phyloP scores from a whole-genome alignment of 2,329 filamentous ascomycete genomes.

The Catunica adiposa region DNA sequence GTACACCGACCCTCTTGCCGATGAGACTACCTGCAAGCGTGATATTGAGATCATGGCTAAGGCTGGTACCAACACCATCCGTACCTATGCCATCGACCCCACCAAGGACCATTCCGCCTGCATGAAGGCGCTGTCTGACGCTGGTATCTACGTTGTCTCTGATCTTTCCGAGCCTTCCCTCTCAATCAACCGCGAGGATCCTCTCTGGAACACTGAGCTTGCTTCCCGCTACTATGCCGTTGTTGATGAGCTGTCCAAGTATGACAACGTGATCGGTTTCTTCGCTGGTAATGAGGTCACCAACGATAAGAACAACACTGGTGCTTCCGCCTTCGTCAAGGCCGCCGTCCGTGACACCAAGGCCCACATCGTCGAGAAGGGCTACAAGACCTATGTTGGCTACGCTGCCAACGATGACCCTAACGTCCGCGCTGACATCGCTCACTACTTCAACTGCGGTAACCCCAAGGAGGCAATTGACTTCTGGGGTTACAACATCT shows the following conservation, averaged over 20 bases:
- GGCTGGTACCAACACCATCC: constrained; percentile 80
- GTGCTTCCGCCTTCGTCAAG: constrained; percentile 88
- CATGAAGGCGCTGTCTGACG: constrained; percentile 66
- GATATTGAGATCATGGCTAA: constrained; percentile 68
- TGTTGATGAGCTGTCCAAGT: constrained; percentile 63
- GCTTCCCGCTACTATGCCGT: constrained; percentile 71
- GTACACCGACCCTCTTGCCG: constrained; percentile 72
- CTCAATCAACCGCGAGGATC: constrained; percentile 72
- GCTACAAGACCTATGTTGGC: constrained; percentile 75
- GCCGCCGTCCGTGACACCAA: constrained; percentile 94
- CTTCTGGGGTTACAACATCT: constrained; percentile 99
- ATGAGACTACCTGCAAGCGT: constrained; percentile 55
- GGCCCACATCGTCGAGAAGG: constrained; percentile 70
- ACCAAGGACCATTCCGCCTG: constrained; percentile 60
- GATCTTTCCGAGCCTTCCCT: constrained; percentile 67
- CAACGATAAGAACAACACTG: constrained; percentile 75
- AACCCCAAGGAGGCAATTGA: constrained; percentile 53
- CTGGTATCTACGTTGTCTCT: constrained; percentile 88
- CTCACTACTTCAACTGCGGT: constrained; percentile 91
- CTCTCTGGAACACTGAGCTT: constrained; percentile 63
- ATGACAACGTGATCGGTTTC: constrained; percentile 89
- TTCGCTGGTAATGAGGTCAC: constrained; percentile 97
- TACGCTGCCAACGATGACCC: constrained; percentile 93
- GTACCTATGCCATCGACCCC: constrained; percentile 85
- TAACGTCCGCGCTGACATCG: constrained; percentile 63